A percentile compares a stretch with the other conserved stretches of the same genome.
Conservation (phyloP, 2,329 filamentous ascomycete genomes). For the Amauroascus verrucosus region DNA sequence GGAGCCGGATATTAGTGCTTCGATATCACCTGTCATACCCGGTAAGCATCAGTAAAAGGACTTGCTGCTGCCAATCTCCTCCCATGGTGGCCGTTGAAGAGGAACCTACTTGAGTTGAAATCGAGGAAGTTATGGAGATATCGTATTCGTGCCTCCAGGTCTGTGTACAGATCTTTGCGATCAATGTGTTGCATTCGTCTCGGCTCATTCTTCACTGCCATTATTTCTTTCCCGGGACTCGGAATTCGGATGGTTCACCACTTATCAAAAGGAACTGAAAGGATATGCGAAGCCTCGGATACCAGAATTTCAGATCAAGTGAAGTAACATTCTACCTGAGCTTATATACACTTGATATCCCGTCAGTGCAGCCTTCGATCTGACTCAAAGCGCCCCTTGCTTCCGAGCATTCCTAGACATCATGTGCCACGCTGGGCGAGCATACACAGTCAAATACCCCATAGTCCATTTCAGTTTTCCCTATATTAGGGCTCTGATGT, state of each 20-base stretch:
- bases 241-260: neutral
- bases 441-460: neutral
- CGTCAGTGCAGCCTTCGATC: neutral
- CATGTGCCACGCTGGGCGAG: neutral
- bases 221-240: neutral
- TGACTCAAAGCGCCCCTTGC: neutral
- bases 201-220: neutral
- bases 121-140: slow-evolving; percentile 69
- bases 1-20: slow-evolving; percentile 56
- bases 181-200: slow-evolving; percentile 49
- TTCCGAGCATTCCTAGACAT: neutral
- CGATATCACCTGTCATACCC: slow-evolving; percentile 51
- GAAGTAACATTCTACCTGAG: neutral
- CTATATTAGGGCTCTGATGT: neutral
- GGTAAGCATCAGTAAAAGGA: neutral
- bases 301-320: neutral
- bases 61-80: neutral
- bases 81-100: neutral
- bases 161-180: slow-evolving; percentile 60
- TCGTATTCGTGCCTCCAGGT: slow-evolving; percentile 56
- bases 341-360: neutral
- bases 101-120: slow-evolving; percentile 54
- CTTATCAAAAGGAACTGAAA: no score
- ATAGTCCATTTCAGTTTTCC: neutral
- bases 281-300: neutral